Percentiles rank a stretch among this genome's conserved stretches.
phyloP scores from a whole-genome alignment of 257 asterid genomes.

The Penstemon newberryi region DNA sequence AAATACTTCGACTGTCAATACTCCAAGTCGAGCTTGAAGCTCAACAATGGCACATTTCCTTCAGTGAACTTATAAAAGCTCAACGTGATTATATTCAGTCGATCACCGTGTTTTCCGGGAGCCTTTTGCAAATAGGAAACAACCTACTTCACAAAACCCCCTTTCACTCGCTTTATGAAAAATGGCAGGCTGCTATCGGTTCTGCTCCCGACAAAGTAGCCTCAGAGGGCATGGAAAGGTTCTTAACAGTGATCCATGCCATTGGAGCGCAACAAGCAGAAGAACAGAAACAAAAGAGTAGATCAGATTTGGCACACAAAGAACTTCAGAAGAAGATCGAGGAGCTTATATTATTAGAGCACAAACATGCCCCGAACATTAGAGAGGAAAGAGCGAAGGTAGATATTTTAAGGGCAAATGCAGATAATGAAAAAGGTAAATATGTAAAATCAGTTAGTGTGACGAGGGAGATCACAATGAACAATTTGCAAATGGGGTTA shows the following conservation, averaged over 20 bases:
- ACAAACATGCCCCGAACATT: conserved; percentile 59
- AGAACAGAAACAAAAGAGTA: conserved; percentile 80
- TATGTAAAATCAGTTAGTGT: conserved; percentile 72
- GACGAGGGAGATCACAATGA: conserved; percentile 83
- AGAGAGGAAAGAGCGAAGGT: conserved; percentile 74
- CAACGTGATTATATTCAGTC: conserved; percentile 86
- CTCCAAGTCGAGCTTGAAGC: conserved; percentile 97
- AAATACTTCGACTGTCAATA: conserved; percentile 82
- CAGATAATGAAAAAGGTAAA: conserved; percentile 85
- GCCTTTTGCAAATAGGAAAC: conserved; percentile 74
- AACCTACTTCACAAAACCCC: conserved; percentile 56
- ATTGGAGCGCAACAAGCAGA: conserved; percentile 81
- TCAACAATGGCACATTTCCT: conserved; percentile 90
- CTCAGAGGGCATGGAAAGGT: conserved; percentile 85
- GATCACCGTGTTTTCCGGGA: conserved; percentile 88
- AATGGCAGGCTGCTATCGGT: conserved; percentile 82
- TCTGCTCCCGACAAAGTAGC: conserved; percentile 93
- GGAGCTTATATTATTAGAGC: conserved; percentile 71
- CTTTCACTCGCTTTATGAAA: conserved; percentile 83
- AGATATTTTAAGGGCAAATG: conserved; percentile 53
- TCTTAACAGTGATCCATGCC: conserved; percentile 70
- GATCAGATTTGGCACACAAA: conserved; percentile 62
- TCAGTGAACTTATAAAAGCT: conserved; percentile 78
- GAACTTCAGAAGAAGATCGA: conserved; percentile 75
- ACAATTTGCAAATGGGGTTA: conserved; percentile 84